Evolutionary conservation across 805 yeast species (phyloP), one percentile per base, ranked within the genome.

Genomic region (Metschnikowia reukaufii): DNA sequence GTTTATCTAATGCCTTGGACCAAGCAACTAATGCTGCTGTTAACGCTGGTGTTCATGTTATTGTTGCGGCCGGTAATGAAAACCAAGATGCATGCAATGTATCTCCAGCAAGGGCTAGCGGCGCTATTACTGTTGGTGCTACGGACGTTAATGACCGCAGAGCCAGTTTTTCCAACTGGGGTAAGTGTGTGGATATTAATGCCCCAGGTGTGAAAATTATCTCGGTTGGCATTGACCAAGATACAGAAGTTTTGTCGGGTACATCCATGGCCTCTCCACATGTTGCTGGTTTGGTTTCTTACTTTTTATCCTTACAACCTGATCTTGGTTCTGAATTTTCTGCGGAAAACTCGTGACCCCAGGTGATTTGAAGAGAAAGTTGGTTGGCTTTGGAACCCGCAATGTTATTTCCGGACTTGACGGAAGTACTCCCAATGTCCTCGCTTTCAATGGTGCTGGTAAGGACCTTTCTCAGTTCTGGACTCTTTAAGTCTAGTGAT

Each of bases 31-130:
- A 87, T 58, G 96, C 96, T 38, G 97, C 96, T 32, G 89, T 88
- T 42, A 78, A 80, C 52, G 86, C 91, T 29, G 97, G 97, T 59
- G 70, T 92, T 48, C 94, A 88, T 66, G 86, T 92, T 65, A 94
- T 96, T 31, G 96, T 88, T 54, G 97, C 98, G 42, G 97, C 97
- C 27, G 97, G 97, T 72, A 91, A 92, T 68, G 96, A 87, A 63
- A 85, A 87, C 64, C 86, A 84, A 58, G 95, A 91, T 66, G 96
- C 97, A 46, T 92, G 98, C 78, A 79, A 83, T 66, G 79, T 82
- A 44, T 90, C 97, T 4, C 98, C 98, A 44, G 96, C 97, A 39
- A 77, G 89, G 45, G 91, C 94, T 39, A 83, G 77, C 54, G 78
- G 78, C 48, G 87, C 96, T 36, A 80, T 92, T 60, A 88, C 97